Base-by-base conservation (phyloP, 148 eudicot species). In the Oxyria digyna region DNA sequence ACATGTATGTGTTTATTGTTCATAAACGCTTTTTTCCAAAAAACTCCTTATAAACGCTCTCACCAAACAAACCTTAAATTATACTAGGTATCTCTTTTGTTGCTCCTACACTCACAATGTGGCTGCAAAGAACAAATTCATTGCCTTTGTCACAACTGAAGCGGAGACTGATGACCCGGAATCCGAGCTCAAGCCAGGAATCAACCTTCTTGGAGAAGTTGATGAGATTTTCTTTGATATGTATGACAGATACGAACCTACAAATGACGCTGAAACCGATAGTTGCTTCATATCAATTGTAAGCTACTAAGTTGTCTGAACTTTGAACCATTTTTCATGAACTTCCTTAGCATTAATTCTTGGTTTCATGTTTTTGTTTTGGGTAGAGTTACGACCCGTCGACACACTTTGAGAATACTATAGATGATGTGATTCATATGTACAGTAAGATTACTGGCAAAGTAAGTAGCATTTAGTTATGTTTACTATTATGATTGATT, bases 21-120 rank as follows among this genome's bases (percentile, higher is more conserved):
- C n/a, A n/a, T n/a, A n/a, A n/a, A n/a, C n/a, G n/a, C n/a, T n/a
- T n/a, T n/a, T n/a, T n/a, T n/a, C n/a, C n/a, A n/a, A n/a, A n/a
- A n/a, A n/a, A n/a, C n/a, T n/a, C n/a, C n/a, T n/a, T n/a, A n/a
- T n/a, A n/a, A n/a, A n/a, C n/a, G n/a, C n/a, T n/a, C n/a, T n/a
- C n/a, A 67, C 27, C 41, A 31, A 57, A 59, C 6, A 2, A 3
- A 14, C 14, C 6, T 59, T 14, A 14, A 6, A 15, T 27, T 29
- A 14, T 29, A 18, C 37, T 59, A 94, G 99, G 99, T 94, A 94
- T 74, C 71, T 94, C 50, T 94, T 94, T 76, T 94, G 97, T 69
- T 94, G 97, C 74, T 93, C 98, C 13, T 94, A 94, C 83, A 76
- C 92, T 70, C 99, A 94, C 69, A 94, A 87, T 78, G 97, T 94